Conservation (phyloP, 305 asterid species). For the Plantago coronopus region DNA sequence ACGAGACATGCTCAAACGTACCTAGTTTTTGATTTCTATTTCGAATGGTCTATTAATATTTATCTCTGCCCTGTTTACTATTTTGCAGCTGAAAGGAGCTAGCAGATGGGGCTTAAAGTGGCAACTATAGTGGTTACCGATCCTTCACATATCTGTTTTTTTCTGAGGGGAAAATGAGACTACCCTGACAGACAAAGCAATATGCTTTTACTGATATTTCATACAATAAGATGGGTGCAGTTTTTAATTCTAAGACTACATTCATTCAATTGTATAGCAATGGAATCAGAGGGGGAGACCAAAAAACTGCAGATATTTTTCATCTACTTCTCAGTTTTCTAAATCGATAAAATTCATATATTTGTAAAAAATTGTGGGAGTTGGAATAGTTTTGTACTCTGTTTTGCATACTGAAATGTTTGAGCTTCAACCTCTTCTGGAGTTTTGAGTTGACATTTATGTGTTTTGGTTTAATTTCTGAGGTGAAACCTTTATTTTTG, state of each 20-base stretch:
- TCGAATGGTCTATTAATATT: not conserved
- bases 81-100: constrained; percentile 43
- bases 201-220: not conserved
- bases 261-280: constrained; percentile 4
- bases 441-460: not conserved
- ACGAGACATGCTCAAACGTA: not conserved
- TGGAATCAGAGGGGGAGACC: constrained; percentile 1
- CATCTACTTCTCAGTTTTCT: constrained; percentile 1
- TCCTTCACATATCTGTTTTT: constrained; percentile 10
- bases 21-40: not conserved
- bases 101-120: constrained; percentile 26
- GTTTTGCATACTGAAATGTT: not conserved
- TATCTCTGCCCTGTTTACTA: constrained; percentile 6
- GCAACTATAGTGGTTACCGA: constrained; percentile 19
- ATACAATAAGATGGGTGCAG: constrained; percentile 2
- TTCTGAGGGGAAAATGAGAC: not conserved
- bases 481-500: too few species aligned
- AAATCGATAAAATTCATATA: not conserved
- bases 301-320: constrained; percentile 2
- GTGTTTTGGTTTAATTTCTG: not conserved
- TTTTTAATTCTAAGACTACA: not conserved
- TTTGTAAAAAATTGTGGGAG: constrained; percentile 3
- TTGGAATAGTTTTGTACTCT: not conserved
- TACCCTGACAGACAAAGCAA: not conserved
- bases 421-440: not conserved